These are phyloP conservation scores for Hamigera avellanea DNA, from an alignment of 495 filamentous ascomycete genomes.

Conservation along the genomic window DNA sequence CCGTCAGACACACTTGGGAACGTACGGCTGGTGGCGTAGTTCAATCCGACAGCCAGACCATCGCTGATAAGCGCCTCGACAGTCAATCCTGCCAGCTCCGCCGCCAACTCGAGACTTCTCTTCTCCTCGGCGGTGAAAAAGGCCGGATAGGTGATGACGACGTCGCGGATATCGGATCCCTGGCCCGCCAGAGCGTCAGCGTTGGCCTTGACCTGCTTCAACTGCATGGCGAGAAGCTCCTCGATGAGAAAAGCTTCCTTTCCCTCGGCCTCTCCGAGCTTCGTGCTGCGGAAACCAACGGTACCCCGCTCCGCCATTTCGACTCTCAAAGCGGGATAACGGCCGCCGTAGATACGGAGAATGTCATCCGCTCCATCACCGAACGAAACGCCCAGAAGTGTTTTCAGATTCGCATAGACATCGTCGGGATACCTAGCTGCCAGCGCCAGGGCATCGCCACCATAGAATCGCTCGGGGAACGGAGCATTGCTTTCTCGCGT, in stretches of 20 bases:
- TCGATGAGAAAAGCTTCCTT: constrained; percentile 76
- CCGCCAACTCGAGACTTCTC: constrained; percentile 66
- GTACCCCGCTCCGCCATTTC: constrained; percentile 48
- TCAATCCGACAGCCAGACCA: constrained; percentile 82
- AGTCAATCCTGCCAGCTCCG: constrained; percentile 75
- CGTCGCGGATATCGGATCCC: constrained; percentile 59
- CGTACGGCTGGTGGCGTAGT: constrained; percentile 83
- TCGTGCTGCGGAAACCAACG: constrained; percentile 64
- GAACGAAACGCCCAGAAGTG: constrained; percentile 61
- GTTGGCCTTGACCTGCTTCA: constrained; percentile 78
- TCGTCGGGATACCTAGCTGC: constrained; percentile 82
- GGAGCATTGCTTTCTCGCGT: constrained; percentile 41
- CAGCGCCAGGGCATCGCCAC: constrained; percentile 80
- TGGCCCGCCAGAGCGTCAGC: constrained; percentile 79
- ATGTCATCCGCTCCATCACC: constrained; percentile 40
- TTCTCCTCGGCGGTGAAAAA: constrained; percentile 88
- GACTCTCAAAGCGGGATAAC: constrained; percentile 53
- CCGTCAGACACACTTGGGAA: constrained; percentile 79
- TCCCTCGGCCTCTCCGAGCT: constrained; percentile 47
- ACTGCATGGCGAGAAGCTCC: constrained; percentile 92
- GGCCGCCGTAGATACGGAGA: constrained; percentile 52
- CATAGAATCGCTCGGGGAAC: constrained; percentile 86
- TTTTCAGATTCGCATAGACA: constrained; percentile 87
- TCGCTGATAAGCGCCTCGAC: constrained; percentile 79
- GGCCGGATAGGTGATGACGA: constrained; percentile 82